Base-by-base conservation (phyloP, 148 eudicot genomes). In the Amaranthus cruentus region DNA sequence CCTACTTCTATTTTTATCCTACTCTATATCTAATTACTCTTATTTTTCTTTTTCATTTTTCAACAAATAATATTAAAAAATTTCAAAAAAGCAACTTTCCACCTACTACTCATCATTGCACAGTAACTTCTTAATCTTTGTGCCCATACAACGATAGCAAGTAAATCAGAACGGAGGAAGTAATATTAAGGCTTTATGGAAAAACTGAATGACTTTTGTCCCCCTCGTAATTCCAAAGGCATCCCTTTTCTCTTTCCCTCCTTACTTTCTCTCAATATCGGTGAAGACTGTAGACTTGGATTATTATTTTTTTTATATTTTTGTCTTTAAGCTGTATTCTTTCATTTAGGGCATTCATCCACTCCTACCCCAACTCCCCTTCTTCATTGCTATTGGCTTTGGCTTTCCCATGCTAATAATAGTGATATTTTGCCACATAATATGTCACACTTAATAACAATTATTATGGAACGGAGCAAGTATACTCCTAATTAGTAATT, bases 261-360 rank as follows among this genome's bases (percentile, higher is more conserved):
- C 49, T 51, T 52, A 43, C 18, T 63, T 9, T 62, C 60, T 52
- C 57, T 73, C 48, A 44, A 52, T 59, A 12, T 52, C 21, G 46
- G 28, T 14, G 47, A 57, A 4, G 3, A 46, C 13, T 53, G 47
- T 71, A 4, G 3, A 46, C 13, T 53, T 54, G 18, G 18, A 44
- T 48, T 21, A 53, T 55, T 58, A 7, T 65, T 66, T 55, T 59
- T 2, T 28, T 28, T 28, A 28, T 28, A 28, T 28, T 28, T 83
- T 85, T 87, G 90, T 85, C 87, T 66, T 58, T 54, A 81, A 79
- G 83, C 84, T 87, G 87, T 85, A 80, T 63, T 28, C 38, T 28
- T 77, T 76, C 79, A 79, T 80, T 75, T 82, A 68, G 86, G 86
- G 18, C 9, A 79, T 75, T 83, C 48, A 66, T 81, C 66, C 77